Percentiles rank a stretch among this genome's conserved stretches.
Conservation (phyloP, 2,329 filamentous ascomycete species). For the Aureobasidium sp. region DNA sequence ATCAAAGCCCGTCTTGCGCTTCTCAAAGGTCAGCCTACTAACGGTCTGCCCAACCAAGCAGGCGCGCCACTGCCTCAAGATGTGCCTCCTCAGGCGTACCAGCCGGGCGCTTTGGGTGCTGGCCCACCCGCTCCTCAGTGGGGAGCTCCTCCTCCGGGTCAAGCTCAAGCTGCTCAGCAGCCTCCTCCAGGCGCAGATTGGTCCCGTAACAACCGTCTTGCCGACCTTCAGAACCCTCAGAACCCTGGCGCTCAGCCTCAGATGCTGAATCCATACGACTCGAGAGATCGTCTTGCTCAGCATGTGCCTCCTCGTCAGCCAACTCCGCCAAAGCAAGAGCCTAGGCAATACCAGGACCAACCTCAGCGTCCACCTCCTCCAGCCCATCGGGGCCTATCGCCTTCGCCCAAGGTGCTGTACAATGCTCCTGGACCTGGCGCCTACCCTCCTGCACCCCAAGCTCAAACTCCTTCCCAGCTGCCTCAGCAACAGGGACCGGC, state of each 20-base stretch:
- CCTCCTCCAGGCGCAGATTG: slow-evolving; percentile 54
- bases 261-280: slow-evolving; percentile 75
- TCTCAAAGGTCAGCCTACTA: slow-evolving; percentile 67
- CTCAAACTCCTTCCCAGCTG: slow-evolving; percentile 40
- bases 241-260: slow-evolving; percentile 51
- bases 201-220: slow-evolving; percentile 58
- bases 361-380: slow-evolving; percentile 39
- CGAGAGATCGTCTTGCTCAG: slow-evolving; percentile 64
- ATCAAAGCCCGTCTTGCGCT: slow-evolving; percentile 93
- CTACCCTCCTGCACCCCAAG: slow-evolving; percentile 8
- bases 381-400: slow-evolving; percentile 47
- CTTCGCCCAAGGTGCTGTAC: slow-evolving; percentile 53
- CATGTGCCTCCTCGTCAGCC: slow-evolving; percentile 60
- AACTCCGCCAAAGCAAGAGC: slow-evolving; percentile 57
- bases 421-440: slow-evolving; percentile 43
- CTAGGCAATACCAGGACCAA: slow-evolving; percentile 43
- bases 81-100: slow-evolving; percentile 91
- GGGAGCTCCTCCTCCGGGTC: slow-evolving; percentile 66
- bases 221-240: slow-evolving; percentile 63
- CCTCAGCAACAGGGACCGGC: slow-evolving; percentile 29
- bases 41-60: slow-evolving; percentile 62
- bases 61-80: slow-evolving; percentile 87
- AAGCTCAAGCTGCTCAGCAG: slow-evolving; percentile 45
- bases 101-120: slow-evolving; percentile 65
- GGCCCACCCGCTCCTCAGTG: slow-evolving; percentile 83